Conservation (phyloP, 768 basidiomycete species). For the Tulasnella sp. region DNA sequence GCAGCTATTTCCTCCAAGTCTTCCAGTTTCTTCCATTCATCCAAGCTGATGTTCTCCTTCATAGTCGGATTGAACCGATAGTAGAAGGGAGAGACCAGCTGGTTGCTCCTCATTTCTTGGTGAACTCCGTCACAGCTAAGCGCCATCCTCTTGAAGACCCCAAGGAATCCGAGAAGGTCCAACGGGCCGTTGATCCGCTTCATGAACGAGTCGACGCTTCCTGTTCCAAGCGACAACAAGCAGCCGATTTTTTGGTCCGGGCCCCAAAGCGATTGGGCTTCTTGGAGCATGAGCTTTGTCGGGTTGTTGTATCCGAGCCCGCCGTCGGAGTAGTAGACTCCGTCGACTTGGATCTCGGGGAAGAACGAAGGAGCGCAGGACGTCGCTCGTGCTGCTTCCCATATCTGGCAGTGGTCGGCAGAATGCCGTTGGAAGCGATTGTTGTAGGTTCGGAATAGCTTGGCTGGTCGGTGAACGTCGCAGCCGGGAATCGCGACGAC, state of each 20-base stretch:
- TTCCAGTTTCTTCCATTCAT: slow-evolving; percentile 2
- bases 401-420: slow-evolving; percentile 6
- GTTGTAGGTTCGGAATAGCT: slow-evolving; percentile 23
- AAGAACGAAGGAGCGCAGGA: slow-evolving; percentile 6
- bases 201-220: not conserved
- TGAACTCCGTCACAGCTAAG: not conserved
- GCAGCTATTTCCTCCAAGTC: not conserved
- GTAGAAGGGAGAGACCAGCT: not conserved
- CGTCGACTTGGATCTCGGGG: not conserved
- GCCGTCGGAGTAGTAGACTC: not conserved
- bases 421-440: not conserved
- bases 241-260: not conserved
- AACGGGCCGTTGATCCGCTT: not conserved
- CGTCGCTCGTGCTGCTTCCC: not conserved
- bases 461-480: not conserved
- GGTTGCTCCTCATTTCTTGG: not conserved
- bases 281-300: not conserved
- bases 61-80: not conserved
- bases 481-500: slow-evolving; percentile 7
- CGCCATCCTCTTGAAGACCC: not conserved
- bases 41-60: not conserved
- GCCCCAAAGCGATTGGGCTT: slow-evolving; percentile 9
- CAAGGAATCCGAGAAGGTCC: not conserved
- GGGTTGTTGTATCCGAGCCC: slow-evolving; percentile 11
- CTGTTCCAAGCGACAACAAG: not conserved